Evolutionary conservation across 2,329 filamentous ascomycete species (phyloP), one percentile per base, ranked within the genome.

Genomic region (Didymella glomerata): DNA sequence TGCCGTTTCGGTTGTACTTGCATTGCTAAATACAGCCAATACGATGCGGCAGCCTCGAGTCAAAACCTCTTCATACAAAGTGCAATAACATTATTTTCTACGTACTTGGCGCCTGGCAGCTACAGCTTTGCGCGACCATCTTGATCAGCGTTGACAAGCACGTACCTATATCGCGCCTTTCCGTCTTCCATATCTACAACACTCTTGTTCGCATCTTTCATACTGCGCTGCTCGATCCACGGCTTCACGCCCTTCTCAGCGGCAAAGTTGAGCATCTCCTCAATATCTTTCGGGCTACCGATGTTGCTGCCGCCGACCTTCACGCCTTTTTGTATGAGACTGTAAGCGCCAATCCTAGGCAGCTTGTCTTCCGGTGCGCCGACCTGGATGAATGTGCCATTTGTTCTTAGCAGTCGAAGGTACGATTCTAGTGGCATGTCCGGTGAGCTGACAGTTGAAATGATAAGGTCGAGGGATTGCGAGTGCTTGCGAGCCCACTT

Each of bases 381-480:
- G 47, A 92, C 83, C 71, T 90, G 87, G 55, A 90, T 84, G 68
- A 90, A 88, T 4, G 80, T 79, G 1, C 89, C 89, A 41, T 86
- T 83, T 2, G 82, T 79, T 54, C 83, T 81, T 18, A 91, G 79
- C 10, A 92, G 79, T 9, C 78, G 69, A 50, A 93, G 78, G 72
- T 91, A 92, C 27, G 84, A 79, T 34, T 78, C 72, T 10, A 91
- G 71, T 0, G 88, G 88, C 87, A 91, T 89, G 16, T 86, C 81
- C 2, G 83, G 80, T 7, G 76, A 79, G 2, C 83, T 85, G 14
- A 87, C 83, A 1, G 86, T 88, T 54, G 78, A 84, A 59, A 89
- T 76, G 68, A 88, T 86, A 11, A 89, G 74, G 68, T 89, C 86
- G 41, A 89, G 78, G 2, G 77, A 57, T 85, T 85, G 63, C 87